phyloP scores from a whole-genome alignment of 805 yeast genomes.

The Hanseniaspora hatyaiensis region DNA sequence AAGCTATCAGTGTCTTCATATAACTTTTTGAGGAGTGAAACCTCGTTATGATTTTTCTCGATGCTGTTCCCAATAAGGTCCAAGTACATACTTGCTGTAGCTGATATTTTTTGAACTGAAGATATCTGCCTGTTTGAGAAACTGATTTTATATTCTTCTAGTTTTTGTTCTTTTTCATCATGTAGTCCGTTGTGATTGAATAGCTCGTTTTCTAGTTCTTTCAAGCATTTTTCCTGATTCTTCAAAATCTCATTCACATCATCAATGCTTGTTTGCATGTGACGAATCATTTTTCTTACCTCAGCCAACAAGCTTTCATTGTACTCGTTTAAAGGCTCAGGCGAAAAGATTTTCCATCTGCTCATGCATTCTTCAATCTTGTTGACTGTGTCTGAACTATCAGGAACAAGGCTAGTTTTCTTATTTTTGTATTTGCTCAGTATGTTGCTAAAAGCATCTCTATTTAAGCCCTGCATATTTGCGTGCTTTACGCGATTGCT shows the following conservation, averaged over 20 bases:
- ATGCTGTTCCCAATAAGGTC: neutral
- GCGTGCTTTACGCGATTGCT: neutral
- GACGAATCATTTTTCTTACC: neutral
- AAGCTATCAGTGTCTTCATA: slow-evolving; percentile 1
- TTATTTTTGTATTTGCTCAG: slow-evolving; percentile 15
- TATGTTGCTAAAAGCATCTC: slow-evolving; percentile 16
- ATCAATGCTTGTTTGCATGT: slow-evolving; percentile 13
- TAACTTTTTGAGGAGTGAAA: neutral
- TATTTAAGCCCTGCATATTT: slow-evolving; percentile 5
- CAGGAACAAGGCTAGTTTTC: slow-evolving; percentile 15
- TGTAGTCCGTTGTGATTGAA: too few species aligned
- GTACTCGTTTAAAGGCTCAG: slow-evolving; percentile 8
- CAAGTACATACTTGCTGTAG: neutral
- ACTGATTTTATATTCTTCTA: neutral
- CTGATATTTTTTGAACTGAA: neutral
- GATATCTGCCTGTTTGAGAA: neutral
- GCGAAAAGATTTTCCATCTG: slow-evolving; percentile 1
- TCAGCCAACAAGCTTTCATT: slow-evolving; percentile 1
- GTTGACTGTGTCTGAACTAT: slow-evolving; percentile 19
- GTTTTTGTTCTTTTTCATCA: neutral
- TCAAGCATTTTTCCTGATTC: neutral
- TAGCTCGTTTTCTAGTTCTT: neutral
- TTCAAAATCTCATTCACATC: neutral
- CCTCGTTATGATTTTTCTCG: neutral
- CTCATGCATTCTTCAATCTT: slow-evolving; percentile 3